These are phyloP conservation scores for Puccinia triticina DNA, from an alignment of 1,284 basidiomycete species.

Conservation along the genomic window DNA sequence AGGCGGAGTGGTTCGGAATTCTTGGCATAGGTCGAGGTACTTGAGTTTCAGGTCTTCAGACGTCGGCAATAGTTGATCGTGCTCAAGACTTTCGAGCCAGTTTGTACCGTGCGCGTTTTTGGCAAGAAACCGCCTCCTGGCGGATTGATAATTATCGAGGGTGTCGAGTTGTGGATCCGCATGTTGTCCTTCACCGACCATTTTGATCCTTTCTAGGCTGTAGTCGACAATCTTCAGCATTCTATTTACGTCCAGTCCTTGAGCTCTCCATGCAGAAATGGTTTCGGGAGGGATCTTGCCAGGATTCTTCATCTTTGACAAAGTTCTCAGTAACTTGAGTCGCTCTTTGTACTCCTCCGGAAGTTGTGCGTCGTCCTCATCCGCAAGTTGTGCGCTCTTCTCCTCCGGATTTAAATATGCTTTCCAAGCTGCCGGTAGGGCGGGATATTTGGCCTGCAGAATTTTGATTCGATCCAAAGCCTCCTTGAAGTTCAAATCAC, in stretches of 20 bases:
- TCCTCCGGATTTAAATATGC: background rate
- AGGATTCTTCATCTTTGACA: background rate
- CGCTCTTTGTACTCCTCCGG: background rate
- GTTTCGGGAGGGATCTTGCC: background rate
- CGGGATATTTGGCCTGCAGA: background rate
- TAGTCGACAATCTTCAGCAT: background rate
- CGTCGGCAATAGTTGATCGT: background rate
- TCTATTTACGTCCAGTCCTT: background rate
- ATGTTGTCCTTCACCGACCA: background rate
- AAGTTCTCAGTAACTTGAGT: background rate
- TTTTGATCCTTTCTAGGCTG: background rate
- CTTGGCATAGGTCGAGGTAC: background rate
- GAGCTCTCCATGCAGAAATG: constrained; percentile 10
- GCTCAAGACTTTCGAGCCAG: background rate
- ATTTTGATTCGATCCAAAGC: background rate
- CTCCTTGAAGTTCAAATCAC: too few species aligned
- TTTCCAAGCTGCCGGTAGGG: background rate
- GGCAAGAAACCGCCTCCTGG: background rate
- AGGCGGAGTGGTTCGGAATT: too few species aligned
- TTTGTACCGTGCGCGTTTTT: background rate
- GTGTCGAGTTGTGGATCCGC: background rate
- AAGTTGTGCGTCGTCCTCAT: background rate
- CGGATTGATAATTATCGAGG: background rate
- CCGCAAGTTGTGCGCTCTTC: background rate
- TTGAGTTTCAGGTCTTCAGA: background rate